These are phyloP conservation scores for Nemania serpens DNA, from an alignment of 2,329 filamentous ascomycete genomes.

Conservation along the genomic window DNA sequence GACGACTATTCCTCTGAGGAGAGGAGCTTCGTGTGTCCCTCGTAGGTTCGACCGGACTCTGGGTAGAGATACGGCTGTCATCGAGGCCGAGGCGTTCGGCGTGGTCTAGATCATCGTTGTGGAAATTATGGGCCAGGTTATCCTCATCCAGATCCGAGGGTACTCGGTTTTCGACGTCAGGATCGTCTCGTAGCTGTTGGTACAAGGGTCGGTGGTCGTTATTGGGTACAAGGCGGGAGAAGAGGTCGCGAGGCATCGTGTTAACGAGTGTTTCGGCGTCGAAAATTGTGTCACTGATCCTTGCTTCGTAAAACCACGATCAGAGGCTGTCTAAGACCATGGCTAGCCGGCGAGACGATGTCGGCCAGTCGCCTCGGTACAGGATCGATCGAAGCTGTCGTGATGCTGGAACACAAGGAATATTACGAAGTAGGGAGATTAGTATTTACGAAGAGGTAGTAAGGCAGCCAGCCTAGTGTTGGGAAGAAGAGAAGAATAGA, in stretches of 20 bases:
- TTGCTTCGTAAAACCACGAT: conserved; percentile 12
- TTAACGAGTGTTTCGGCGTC: conserved; percentile 9
- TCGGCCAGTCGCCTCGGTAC: neutral
- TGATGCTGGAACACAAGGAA: too few species aligned
- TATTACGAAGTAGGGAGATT: too few species aligned
- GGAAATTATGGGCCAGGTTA: conserved; percentile 57
- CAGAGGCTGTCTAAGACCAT: conserved; percentile 14
- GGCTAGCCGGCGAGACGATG: neutral
- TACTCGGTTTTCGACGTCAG: conserved; percentile 47
- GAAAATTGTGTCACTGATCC: neutral
- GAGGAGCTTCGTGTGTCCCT: conserved; percentile 24
- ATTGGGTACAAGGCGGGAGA: conserved; percentile 49
- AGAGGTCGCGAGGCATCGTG: conserved; percentile 54
- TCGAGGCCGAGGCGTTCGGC: conserved; percentile 49
- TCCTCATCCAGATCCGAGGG: conserved; percentile 57
- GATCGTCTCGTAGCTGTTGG: conserved; percentile 52
- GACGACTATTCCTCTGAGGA: conserved; percentile 22
- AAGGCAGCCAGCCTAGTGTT: too few species aligned
- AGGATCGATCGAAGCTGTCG: neutral
- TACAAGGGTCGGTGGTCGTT: conserved; percentile 53
- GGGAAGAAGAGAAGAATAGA: neutral
- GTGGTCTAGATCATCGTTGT: conserved; percentile 54
- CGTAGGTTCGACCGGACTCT: conserved; percentile 40
- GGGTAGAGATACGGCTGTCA: conserved; percentile 53
- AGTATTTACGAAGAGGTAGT: too few species aligned